Evolutionary conservation across 2,329 filamentous ascomycete species (phyloP).

Genomic region (Helicocarpus griseus): DNA sequence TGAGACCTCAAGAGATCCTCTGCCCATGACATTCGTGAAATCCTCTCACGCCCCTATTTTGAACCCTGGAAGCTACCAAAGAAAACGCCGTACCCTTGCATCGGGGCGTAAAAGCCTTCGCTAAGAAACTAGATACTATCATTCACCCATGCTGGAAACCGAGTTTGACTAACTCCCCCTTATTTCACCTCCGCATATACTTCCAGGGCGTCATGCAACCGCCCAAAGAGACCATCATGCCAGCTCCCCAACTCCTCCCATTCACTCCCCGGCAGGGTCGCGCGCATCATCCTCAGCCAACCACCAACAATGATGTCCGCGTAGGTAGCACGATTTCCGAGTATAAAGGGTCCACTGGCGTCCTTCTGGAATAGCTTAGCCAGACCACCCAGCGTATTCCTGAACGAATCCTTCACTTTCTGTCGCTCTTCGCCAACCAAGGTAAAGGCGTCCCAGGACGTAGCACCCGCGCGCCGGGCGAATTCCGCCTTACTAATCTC

Average conservation of each 20-base stretch:
- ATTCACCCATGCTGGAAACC: no score
- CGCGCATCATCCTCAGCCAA: constrained; percentile 43
- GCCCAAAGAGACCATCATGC: constrained; percentile 44
- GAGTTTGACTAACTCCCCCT: no score
- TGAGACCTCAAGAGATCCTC: no score
- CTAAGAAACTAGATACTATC: no score
- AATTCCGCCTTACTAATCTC: constrained; percentile 41
- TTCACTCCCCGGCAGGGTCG: constrained; percentile 34
- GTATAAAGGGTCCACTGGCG: constrained; percentile 39
- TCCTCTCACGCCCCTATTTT: no score
- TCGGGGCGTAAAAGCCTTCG: no score
- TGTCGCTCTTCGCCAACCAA: constrained; percentile 32
- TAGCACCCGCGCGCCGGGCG: constrained; percentile 36
- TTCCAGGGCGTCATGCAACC: constrained; percentile 39
- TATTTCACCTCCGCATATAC: constrained; percentile 27
- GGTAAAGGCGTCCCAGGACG: constrained; percentile 31
- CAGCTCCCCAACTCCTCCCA: constrained; percentile 41
- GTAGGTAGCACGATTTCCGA: constrained; percentile 39
- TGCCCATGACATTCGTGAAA: no score
- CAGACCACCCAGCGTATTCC: constrained; percentile 33
- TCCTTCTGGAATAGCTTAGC: constrained; percentile 34
- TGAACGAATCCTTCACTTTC: constrained; percentile 32
- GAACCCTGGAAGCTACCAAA: no score
- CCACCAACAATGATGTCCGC: constrained; percentile 49
- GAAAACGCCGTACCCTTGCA: no score